Evolutionary conservation across 306 rosid genomes (phyloP).

Genomic region (Quercus aquifolioides): DNA sequence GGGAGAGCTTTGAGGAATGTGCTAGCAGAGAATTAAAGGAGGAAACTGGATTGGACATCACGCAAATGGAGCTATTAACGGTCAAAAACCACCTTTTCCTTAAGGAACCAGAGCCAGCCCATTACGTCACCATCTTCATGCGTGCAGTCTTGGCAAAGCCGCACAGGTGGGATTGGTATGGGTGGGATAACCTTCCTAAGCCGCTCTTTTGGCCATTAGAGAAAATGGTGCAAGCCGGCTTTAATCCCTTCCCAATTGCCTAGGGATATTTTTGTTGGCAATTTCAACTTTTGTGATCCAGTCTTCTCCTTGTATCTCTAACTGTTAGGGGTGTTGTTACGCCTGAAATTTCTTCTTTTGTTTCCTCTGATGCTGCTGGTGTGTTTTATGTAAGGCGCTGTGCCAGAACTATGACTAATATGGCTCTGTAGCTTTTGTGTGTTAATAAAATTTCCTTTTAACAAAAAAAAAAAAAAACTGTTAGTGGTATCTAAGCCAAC

Average conservation of each 20-base stretch:
- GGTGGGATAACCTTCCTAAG: slow-evolving; percentile 50
- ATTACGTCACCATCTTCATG: slow-evolving; percentile 58
- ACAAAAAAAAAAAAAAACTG: no score
- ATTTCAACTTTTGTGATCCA: no score
- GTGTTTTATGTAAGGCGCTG: no score
- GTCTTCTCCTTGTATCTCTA: no score
- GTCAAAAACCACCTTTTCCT: slow-evolving; percentile 46
- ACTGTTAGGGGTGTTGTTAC: no score
- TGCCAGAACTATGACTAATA: no score
- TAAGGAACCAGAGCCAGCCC: slow-evolving; percentile 45
- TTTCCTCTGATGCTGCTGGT: no score
- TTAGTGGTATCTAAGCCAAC: no score
- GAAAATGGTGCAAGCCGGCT: slow-evolving; percentile 43
- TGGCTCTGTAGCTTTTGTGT: no score
- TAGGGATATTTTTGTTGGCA: no score
- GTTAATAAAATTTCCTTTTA: no score
- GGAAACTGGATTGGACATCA: slow-evolving; percentile 55
- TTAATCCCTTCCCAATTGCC: slow-evolving; percentile 47
- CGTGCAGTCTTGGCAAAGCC: slow-evolving; percentile 51
- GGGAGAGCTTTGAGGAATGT: slow-evolving; percentile 80
- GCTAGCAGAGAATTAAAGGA: slow-evolving; percentile 71
- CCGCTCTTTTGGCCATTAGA: slow-evolving; percentile 67
- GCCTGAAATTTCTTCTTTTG: no score
- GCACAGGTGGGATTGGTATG: slow-evolving; percentile 68
- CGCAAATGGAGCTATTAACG: slow-evolving; percentile 37